A percentile compares a stretch with the other conserved stretches of the same genome.
Conservation (phyloP, 2,329 filamentous ascomycete species). For the Cladorrhinum sp. region DNA sequence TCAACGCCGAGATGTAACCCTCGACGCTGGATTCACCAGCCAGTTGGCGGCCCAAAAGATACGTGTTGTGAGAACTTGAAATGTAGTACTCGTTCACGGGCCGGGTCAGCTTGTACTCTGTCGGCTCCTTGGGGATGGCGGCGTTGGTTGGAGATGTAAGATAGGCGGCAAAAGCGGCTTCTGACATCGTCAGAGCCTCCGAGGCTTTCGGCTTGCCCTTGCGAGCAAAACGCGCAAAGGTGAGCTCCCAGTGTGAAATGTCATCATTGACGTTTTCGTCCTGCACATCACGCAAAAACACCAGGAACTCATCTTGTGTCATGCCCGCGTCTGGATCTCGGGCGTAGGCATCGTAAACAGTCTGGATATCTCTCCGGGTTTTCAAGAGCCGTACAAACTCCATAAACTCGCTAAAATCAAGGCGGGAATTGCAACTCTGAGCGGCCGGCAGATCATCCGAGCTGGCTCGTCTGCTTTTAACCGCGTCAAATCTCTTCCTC, state of each 20-base stretch:
- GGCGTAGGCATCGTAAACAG: constrained; percentile 65
- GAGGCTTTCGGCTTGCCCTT: constrained; percentile 50
- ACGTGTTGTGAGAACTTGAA: constrained; percentile 98
- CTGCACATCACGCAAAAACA: constrained; percentile 72
- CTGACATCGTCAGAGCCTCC: constrained; percentile 62
- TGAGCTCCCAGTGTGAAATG: constrained; percentile 62
- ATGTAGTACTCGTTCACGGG: constrained; percentile 97
- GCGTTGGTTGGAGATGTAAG: constrained; percentile 72
- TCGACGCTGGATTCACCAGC: constrained; percentile 89
- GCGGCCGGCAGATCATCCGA: constrained; percentile 14
- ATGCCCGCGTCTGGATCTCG: constrained; percentile 61
- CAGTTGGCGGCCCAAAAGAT: constrained; percentile 86
- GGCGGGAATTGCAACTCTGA: constrained; percentile 55
- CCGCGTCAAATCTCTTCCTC: constrained; percentile 62
- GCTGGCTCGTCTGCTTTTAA: constrained; percentile 19
- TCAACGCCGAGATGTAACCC: constrained; percentile 85
- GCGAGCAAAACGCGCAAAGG: constrained; percentile 69
- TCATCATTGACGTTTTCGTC: constrained; percentile 70
- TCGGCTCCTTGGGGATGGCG: constrained; percentile 59
- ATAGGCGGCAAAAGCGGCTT: constrained; percentile 74
- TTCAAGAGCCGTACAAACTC: constrained; percentile 81
- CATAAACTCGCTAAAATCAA: constrained; percentile 80
- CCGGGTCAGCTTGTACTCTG: constrained; percentile 66
- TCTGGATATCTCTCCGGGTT: constrained; percentile 74
- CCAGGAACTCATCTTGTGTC: constrained; percentile 68